These are phyloP conservation scores for Amoeboaphelidium protococcarum DNA, from an alignment of 371 early-diverging fungal species.

Conservation along the genomic window DNA sequence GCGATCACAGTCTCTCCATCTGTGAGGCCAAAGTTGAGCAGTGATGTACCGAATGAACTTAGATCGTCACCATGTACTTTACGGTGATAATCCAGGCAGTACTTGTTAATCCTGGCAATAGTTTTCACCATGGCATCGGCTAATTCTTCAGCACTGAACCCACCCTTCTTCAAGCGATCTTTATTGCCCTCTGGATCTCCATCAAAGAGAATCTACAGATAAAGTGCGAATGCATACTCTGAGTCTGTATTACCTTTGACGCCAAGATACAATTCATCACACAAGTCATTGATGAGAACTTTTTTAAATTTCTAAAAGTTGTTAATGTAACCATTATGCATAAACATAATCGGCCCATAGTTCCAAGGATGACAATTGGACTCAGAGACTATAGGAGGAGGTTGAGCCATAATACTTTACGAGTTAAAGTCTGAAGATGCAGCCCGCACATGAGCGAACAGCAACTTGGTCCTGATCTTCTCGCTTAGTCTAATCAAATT, in stretches of 20 bases:
- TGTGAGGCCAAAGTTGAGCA: conserved; percentile 65
- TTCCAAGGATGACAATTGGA: conserved; percentile 56
- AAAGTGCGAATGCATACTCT: conserved; percentile 61
- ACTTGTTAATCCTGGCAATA: too few relatives aligned
- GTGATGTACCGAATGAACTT: conserved; percentile 18
- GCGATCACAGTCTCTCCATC: conserved; percentile 51
- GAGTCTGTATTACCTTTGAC: conserved; percentile 63
- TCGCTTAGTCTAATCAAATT: conserved; percentile 50
- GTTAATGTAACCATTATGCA: conserved; percentile 59
- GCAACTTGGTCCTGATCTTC: conserved; percentile 40
- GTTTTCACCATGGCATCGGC: conserved; percentile 44
- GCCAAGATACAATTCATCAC: conserved; percentile 33
- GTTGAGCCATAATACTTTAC: conserved; percentile 6
- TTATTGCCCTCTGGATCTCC: conserved; percentile 21
- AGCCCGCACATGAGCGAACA: conserved; percentile 66
- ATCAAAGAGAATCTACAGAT: conserved; percentile 25
- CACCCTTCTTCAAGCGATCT: too few relatives aligned
- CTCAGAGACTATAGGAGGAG: conserved; percentile 42
- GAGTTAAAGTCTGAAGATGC: conserved; percentile 11
- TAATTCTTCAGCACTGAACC: conserved; percentile 25
- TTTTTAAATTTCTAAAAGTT: conserved; percentile 44
- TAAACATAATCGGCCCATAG: conserved; percentile 52
- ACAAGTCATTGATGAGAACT: conserved; percentile 25
- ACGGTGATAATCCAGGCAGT: conserved; percentile 36
- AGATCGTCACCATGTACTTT: conserved; percentile 26